Evolutionary conservation across 169 alveolate genomes (phyloP).

Genomic region (Eimeria praecox): DNA sequence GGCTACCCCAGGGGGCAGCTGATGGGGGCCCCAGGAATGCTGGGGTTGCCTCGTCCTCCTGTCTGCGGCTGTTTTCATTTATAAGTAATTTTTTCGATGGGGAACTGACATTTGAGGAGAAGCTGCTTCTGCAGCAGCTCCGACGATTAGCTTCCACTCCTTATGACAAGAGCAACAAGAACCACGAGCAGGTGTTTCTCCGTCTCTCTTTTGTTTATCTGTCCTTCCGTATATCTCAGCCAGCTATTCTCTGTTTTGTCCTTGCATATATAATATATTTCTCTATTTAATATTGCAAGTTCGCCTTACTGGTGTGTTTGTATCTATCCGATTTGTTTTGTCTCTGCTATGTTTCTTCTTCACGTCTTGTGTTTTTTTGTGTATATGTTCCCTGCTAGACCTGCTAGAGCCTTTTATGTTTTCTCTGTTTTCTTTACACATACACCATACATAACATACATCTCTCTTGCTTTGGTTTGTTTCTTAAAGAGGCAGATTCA

Average conservation of each 20-base stretch:
- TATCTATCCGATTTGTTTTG: too few species aligned
- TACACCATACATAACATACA: too few species aligned
- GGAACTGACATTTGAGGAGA: conserved; percentile 26
- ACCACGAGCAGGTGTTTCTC: conserved; percentile 4
- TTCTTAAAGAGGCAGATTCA: too few species aligned
- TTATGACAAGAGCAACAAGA: neutral
- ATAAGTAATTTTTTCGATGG: conserved; percentile 38
- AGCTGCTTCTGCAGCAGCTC: conserved; percentile 27
- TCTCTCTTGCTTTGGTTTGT: too few species aligned
- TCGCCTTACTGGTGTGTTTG: neutral
- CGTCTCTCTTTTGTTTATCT: neutral
- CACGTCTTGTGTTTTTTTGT: too few species aligned
- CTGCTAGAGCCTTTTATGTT: too few species aligned
- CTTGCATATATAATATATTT: neutral
- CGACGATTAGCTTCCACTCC: conserved; percentile 26
- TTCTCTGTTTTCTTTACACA: too few species aligned
- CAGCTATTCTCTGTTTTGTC: neutral
- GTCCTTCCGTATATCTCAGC: neutral
- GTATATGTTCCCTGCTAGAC: too few species aligned
- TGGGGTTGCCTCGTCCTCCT: conserved; percentile 45
- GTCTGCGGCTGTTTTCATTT: conserved; percentile 25
- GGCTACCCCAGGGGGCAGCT: conserved; percentile 18
- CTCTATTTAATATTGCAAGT: too few species aligned
- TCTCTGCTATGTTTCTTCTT: too few species aligned
- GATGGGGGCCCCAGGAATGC: conserved; percentile 20